A percentile compares a stretch with the other conserved stretches of the same genome.
Conservation (phyloP, 768 basidiomycete species). For the Phaeolepiota aurea region DNA sequence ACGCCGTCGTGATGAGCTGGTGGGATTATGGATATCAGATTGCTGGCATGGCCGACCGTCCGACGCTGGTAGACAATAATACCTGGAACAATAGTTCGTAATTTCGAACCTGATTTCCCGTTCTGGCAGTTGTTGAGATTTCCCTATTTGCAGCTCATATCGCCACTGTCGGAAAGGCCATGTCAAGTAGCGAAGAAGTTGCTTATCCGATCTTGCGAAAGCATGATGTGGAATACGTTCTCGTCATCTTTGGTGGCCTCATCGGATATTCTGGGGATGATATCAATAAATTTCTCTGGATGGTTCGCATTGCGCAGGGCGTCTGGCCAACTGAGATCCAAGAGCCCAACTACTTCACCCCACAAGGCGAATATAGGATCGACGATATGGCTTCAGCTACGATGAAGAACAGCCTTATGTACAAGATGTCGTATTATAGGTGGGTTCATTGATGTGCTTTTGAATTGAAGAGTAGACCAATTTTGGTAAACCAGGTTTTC, state of each 20-base stretch:
- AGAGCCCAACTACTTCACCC: constrained; percentile 90
- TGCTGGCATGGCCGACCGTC: constrained; percentile 96
- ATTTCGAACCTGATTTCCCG: not conserved
- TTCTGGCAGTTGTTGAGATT: constrained; percentile 6
- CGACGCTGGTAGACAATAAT: constrained; percentile 96
- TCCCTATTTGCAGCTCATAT: constrained; percentile 64
- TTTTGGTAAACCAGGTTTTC: constrained; percentile 47
- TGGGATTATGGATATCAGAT: constrained; percentile 99
- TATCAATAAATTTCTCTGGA: constrained; percentile 99
- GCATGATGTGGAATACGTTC: constrained; percentile 96
- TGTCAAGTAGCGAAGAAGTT: constrained; percentile 89
- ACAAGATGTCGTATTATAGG: constrained; percentile 98
- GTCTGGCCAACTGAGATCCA: constrained; percentile 98
- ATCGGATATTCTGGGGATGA: constrained; percentile 98
- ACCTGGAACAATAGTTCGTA: constrained; percentile 98
- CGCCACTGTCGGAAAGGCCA: constrained; percentile 97
- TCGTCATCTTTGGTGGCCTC: constrained; percentile 95
- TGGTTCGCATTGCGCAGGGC: constrained; percentile 91
- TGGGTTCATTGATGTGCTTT: constrained; percentile 17
- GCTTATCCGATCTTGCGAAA: constrained; percentile 96
- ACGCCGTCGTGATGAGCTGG: constrained; percentile 97
- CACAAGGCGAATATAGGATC: constrained; percentile 86
- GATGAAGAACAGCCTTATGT: constrained; percentile 97
- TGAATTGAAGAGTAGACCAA: not conserved
- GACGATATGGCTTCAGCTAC: constrained; percentile 77